A percentile compares a stretch with the other conserved stretches of the same genome.
Conservation (phyloP, 805 yeast species). For the Cyberlindnera misumaiensis region DNA sequence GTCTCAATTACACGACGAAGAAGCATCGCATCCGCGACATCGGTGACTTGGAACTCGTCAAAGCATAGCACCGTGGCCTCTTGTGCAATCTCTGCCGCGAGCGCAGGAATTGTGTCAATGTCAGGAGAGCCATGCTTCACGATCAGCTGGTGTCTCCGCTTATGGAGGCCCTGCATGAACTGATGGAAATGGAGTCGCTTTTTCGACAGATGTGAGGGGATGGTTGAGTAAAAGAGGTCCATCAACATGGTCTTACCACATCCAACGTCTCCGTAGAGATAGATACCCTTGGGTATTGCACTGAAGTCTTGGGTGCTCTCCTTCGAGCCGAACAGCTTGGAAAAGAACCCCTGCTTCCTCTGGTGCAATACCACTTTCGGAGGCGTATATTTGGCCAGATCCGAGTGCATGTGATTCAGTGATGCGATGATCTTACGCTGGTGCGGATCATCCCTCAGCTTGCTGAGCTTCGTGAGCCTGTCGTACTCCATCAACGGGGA, state of each 20-base stretch:
- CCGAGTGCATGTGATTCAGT: conserved; percentile 52
- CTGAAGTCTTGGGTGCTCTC: conserved; percentile 21
- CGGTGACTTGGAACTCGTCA: conserved; percentile 97
- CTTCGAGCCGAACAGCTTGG: conserved; percentile 17
- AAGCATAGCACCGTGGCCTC: conserved; percentile 78
- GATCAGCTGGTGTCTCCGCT: conserved; percentile 73
- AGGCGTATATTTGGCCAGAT: conserved; percentile 52
- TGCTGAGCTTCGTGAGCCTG: conserved; percentile 38
- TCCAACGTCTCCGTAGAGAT: conserved; percentile 95
- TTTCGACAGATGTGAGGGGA: conserved; percentile 73
- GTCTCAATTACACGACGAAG: conserved; percentile 66
- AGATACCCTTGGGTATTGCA: conserved; percentile 71
- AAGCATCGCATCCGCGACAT: conserved; percentile 98
- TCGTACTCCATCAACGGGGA: conserved; percentile 51
- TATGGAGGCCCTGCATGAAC: conserved; percentile 92
- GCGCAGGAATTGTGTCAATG: conserved; percentile 73
- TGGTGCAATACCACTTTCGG: conserved; percentile 52
- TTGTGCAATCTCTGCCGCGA: conserved; percentile 79
- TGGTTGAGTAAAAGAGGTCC: conserved; percentile 86
- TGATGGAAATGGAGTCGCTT: conserved; percentile 90
- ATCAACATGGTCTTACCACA: conserved; percentile 98
- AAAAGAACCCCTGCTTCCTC: conserved; percentile 27
- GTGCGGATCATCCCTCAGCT: conserved; percentile 64
- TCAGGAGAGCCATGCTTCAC: conserved; percentile 55
- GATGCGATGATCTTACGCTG: conserved; percentile 68